Evolutionary conservation across 2,329 filamentous ascomycete genomes (phyloP).

Genomic region (Penicillium sp.): DNA sequence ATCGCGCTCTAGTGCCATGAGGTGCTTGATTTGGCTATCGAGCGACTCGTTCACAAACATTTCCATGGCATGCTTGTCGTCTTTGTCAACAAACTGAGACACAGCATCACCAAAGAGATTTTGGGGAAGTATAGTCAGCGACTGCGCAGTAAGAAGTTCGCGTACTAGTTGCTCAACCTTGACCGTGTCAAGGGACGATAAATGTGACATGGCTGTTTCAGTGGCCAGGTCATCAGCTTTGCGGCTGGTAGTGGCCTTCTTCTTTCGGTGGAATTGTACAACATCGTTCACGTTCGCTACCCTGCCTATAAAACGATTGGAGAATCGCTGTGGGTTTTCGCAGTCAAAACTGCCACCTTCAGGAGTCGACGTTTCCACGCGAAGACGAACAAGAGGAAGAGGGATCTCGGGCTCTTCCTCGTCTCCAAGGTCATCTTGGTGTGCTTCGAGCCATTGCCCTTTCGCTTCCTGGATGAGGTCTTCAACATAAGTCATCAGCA

Average conservation of each 20-base stretch:
- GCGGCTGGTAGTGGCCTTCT: slow-evolving; percentile 51
- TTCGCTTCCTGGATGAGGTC: slow-evolving; percentile 84
- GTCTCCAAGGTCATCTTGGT: slow-evolving; percentile 57
- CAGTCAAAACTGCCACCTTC: slow-evolving; percentile 83
- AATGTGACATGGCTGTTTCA: slow-evolving; percentile 56
- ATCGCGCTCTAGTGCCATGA: slow-evolving; percentile 63
- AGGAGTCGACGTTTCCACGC: slow-evolving; percentile 82
- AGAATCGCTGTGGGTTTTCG: slow-evolving; percentile 95
- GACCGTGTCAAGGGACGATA: slow-evolving; percentile 66
- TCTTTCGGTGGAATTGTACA: slow-evolving; percentile 88
- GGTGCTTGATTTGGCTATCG: slow-evolving; percentile 64
- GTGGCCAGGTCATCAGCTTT: slow-evolving; percentile 54
- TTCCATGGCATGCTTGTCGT: slow-evolving; percentile 90
- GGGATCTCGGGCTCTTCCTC: slow-evolving; percentile 61
- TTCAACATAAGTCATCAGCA: slow-evolving; percentile 73
- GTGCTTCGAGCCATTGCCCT: slow-evolving; percentile 73
- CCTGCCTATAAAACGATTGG: slow-evolving; percentile 81
- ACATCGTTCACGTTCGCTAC: slow-evolving; percentile 95
- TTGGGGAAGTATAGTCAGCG: slow-evolving; percentile 86
- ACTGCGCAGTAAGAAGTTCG: slow-evolving; percentile 82
- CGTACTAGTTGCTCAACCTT: slow-evolving; percentile 86
- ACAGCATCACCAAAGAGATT: slow-evolving; percentile 92
- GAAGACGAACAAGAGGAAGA: slow-evolving; percentile 78
- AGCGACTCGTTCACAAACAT: slow-evolving; percentile 71
- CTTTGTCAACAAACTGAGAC: slow-evolving; percentile 87